Evolutionary conservation across 768 basidiomycete genomes (phyloP).

Genomic region (Gymnopilus dilepis): DNA sequence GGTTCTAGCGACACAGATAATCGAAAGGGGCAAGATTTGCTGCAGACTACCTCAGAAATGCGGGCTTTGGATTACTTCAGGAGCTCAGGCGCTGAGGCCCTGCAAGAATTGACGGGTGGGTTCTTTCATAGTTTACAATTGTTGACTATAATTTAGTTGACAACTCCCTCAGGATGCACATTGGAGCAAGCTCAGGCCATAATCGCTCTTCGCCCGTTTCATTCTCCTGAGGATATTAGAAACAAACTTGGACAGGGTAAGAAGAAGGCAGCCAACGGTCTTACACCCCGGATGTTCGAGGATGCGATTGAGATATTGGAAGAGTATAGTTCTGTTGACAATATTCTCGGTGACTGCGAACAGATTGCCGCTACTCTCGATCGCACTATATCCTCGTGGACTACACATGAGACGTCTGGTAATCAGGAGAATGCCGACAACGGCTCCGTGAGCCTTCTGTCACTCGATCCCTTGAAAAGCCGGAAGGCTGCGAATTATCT

Average conservation of each 20-base stretch:
- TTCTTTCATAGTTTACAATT: constrained; percentile 3
- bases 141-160: constrained; percentile 10
- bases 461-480: constrained; percentile 47
- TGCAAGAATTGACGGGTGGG: constrained; percentile 80
- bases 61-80: constrained; percentile 76
- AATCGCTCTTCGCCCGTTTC: constrained; percentile 79
- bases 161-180: constrained; percentile 63
- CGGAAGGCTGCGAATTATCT: constrained; percentile 68
- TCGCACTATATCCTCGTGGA: constrained; percentile 82
- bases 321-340: constrained; percentile 89
- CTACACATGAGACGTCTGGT: constrained; percentile 41
- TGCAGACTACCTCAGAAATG: constrained; percentile 46
- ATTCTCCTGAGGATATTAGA: constrained; percentile 75
- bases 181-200: constrained; percentile 82
- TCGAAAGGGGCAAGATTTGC: constrained; percentile 33
- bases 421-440: constrained; percentile 51
- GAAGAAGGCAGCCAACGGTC: constrained; percentile 83
- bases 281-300: constrained; percentile 90
- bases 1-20: constrained; percentile 49
- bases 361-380: constrained; percentile 78
- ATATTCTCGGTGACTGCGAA: constrained; percentile 88
- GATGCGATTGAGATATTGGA: constrained; percentile 85
- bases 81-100: constrained; percentile 57
- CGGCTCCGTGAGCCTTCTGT: constrained; percentile 63
- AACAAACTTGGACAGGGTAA: constrained; percentile 82